Evolutionary conservation across 2,329 filamentous ascomycete genomes (phyloP).

Genomic region (Xylariales sp.): DNA sequence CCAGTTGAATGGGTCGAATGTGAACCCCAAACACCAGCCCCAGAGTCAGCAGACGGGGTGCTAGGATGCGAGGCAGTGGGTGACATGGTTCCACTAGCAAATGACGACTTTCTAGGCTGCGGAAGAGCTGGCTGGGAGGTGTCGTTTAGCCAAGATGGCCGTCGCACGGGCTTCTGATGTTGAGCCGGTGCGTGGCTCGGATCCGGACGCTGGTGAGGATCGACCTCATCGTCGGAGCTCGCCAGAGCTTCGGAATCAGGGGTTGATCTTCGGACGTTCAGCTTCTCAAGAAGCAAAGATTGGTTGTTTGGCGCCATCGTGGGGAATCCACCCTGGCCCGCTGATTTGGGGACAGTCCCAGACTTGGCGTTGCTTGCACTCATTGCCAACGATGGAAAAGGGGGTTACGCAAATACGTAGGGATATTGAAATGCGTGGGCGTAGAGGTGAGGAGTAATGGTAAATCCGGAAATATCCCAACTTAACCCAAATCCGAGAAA

Average conservation of each 20-base stretch:
- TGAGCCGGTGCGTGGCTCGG: slow-evolving; percentile 40
- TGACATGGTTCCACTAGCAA: slow-evolving; percentile 72
- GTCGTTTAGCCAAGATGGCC: slow-evolving; percentile 85
- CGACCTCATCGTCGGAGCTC: slow-evolving; percentile 89
- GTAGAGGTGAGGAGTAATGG: not conserved
- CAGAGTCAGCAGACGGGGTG: slow-evolving; percentile 67
- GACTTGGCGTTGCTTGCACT: slow-evolving; percentile 47
- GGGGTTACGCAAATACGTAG: too few species aligned
- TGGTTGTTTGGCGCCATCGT: slow-evolving; percentile 52
- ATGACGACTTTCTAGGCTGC: slow-evolving; percentile 69
- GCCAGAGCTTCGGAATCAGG: slow-evolving; percentile 91
- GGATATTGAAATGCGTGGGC: too few species aligned
- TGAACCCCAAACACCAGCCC: slow-evolving; percentile 48
- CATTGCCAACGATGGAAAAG: slow-evolving; percentile 37
- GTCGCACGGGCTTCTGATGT: slow-evolving; percentile 60
- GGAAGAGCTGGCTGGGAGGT: slow-evolving; percentile 56
- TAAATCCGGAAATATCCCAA: too few species aligned
- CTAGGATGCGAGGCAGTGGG: slow-evolving; percentile 76
- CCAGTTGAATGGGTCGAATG: slow-evolving; percentile 44
- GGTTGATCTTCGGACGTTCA: slow-evolving; percentile 75
- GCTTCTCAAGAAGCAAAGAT: slow-evolving; percentile 67
- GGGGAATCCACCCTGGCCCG: slow-evolving; percentile 41
- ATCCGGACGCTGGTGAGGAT: slow-evolving; percentile 58
- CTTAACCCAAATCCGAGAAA: too few species aligned
- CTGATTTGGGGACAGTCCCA: slow-evolving; percentile 46